A percentile compares a stretch with the other conserved stretches of the same genome.
These are phyloP conservation scores for Ochetophila trinervis DNA, from an alignment of 306 rosid species.

Conservation along the genomic window DNA sequence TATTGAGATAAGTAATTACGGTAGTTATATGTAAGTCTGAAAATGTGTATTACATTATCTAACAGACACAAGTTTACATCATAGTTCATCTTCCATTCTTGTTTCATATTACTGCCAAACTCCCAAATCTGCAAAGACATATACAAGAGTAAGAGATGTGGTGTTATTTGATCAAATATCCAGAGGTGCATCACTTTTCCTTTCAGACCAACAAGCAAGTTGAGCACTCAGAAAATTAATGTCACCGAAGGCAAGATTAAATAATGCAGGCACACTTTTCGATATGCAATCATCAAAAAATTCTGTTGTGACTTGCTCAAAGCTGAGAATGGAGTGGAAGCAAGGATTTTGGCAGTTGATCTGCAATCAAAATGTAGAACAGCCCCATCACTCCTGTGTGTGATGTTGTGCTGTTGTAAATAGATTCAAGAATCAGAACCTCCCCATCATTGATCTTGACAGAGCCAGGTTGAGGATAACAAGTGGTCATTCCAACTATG, in stretches of 20 bases:
- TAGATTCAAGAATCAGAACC: slow-evolving; percentile 44
- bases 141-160: no score
- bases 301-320: not conserved
- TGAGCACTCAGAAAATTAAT: no score
- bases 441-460: slow-evolving; percentile 57
- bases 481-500: slow-evolving; percentile 80
- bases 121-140: not conserved
- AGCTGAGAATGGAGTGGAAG: slow-evolving; percentile 25
- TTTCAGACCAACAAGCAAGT: no score
- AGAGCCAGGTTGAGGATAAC: slow-evolving; percentile 68
- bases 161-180: no score
- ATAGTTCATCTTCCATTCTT: not conserved
- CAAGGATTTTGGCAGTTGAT: slow-evolving; percentile 40
- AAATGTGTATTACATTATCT: no score
- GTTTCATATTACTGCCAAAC: not conserved
- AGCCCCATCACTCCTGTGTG: slow-evolving; percentile 84
- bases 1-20: no score
- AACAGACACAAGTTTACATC: not conserved
- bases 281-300: no score
- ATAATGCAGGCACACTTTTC: no score
- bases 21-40: no score
- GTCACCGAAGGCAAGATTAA: no score
- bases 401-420: slow-evolving; percentile 33
- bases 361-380: slow-evolving; percentile 63
- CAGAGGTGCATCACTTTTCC: no score